A percentile compares a stretch with the other conserved stretches of the same genome.
phyloP scores from a whole-genome alignment of 768 basidiomycete species.

The Tulasnella sp. region DNA sequence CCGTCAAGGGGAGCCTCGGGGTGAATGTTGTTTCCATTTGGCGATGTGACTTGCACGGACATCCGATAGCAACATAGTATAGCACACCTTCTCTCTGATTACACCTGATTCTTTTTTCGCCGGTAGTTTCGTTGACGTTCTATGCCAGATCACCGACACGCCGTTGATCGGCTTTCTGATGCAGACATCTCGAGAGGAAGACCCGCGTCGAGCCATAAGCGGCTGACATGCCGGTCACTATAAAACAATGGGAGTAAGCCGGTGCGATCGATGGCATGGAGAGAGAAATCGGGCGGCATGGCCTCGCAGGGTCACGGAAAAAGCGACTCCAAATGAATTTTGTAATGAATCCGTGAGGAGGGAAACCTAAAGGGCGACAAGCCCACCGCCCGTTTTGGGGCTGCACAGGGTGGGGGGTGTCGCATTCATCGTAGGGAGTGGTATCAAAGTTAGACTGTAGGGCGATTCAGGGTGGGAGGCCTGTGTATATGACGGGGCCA shows the following conservation, averaged over 20 bases:
- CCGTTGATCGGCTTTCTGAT: no score
- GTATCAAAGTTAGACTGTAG: background rate
- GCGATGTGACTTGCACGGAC: no score
- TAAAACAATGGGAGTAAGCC: background rate
- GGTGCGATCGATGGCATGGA: background rate
- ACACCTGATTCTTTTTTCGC: no score
- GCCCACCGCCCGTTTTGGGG: no score
- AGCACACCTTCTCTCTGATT: no score
- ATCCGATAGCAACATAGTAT: no score
- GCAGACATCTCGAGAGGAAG: background rate
- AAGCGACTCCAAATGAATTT: background rate
- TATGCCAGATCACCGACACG: no score
- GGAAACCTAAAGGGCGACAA: no score
- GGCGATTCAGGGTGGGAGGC: background rate
- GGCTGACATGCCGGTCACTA: conserved; percentile 7
- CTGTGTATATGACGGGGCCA: background rate
- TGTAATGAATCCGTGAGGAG: background rate
- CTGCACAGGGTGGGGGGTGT: no score
- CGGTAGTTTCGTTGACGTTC: no score
- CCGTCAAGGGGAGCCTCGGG: no score
- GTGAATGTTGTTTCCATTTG: no score
- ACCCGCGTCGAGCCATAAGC: conserved; percentile 1
- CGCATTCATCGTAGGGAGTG: background rate
- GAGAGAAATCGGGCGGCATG: background rate
- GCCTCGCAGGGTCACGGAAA: background rate